Evolutionary conservation across 768 basidiomycete species (phyloP), one percentile per base, ranked within the genome.

Genomic region (Mrakia hoshinonis): DNA sequence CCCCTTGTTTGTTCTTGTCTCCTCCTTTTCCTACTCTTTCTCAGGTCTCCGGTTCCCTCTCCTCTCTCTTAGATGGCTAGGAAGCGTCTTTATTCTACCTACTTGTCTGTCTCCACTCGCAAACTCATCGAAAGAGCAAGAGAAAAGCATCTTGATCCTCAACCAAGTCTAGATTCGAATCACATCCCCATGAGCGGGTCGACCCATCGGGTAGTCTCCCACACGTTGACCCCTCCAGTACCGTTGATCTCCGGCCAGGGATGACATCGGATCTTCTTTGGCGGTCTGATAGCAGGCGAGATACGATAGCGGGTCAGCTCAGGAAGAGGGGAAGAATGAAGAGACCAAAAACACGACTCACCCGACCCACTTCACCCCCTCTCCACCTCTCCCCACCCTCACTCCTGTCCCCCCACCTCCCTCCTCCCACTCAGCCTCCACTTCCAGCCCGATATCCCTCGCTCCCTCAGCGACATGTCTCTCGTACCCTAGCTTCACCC

Each of bases 231-330:
- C 20, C 43, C 60, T 11, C 67, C 67, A 11, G 39, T 34, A 22
- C 72, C 72, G 10, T 48, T 54, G 36, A 38, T 62, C 34, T 73
- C 72, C 47, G 72, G 72, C 72, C 72, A 73, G 26, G 72, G 72
- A 52, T 73, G 72, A 24, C 72, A 73, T 24, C 72, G 58, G 22
- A 73, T 26, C 61, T 68, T 51, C 20, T 5, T 18, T 3, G 72
- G 72, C 5, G 72, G 72, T 18, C 72, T 73, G 67, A 62, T 20
- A 34, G n/a, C 29, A 36, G 36, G n/a, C 34, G 4, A 24, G 63
- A 7, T 34, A 34, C 24, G 34, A 24, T 51, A 39, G 9, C 18
- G 4, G 22, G 62, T 47, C 39, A 47, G 43, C 58, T 20, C 13
- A 24, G 36, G 9, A 29, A 63, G 36, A 49, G 51, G 34, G 43